Base-by-base conservation (phyloP, 495 filamentous ascomycete genomes). In the Xylaria bambusicola region DNA sequence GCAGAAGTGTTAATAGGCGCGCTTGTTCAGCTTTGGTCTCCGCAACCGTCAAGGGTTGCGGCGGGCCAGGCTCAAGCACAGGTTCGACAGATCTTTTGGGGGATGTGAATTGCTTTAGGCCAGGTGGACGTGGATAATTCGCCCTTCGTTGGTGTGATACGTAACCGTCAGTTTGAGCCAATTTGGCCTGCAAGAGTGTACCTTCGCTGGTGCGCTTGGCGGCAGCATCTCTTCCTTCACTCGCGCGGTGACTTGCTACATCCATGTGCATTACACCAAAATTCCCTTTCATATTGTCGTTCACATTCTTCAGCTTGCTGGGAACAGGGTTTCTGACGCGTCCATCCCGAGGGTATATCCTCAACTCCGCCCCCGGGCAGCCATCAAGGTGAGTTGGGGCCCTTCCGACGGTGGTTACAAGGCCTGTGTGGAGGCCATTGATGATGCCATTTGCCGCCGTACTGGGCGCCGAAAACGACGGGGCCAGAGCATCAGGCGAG, bases 211-310 rank as follows among this genome's bases (percentile, higher is more conserved):
- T 82, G 60, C 81, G 75, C 67, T 83, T 81, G 17, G 81, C 81
- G 38, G 78, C 75, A 23, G 75, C 78, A 65, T 80, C 79, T 49
- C 79, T 77, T 13, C 76, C 58, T 70, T 73, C 35, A 64, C 71
- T 65, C 75, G 78, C 52, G 56, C 66, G 69, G 54, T 73, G 72
- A 52, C 75, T 78, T 3, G 69, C 71, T 23, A 82, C 73, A 21
- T 79, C 80, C 73, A 84, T 82, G 48, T 81, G 81, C 80, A 83
- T 82, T 24, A 84, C 81, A 10, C 75, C 74, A 62, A 84, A 84
- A 60, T 83, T 83, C 6, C 81, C 81, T 55, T 82, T 79, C 63
- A 80, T 82, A 18, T 75, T 73, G 56, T 83, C 80, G n/a, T 77
- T 83, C 51, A 80, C 81, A 40, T 81, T 80, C 61, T 83, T 83